Evolutionary conservation across 148 eudicot genomes (phyloP).

Genomic region (Diospyros kaki): DNA sequence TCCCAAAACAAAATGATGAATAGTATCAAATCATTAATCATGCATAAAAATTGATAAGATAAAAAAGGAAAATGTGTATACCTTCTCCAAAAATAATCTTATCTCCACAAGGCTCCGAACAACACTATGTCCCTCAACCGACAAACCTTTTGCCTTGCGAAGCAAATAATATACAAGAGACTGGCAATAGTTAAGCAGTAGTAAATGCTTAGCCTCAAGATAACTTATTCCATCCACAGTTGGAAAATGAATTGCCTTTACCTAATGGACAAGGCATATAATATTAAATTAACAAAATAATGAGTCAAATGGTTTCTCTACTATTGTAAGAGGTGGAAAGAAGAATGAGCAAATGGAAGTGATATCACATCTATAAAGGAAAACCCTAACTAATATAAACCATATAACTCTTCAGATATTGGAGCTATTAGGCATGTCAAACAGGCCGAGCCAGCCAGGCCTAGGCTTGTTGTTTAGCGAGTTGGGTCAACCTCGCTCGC

Average conservation of each 20-base stretch:
- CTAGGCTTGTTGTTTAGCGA: too few species aligned
- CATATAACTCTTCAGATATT: not conserved
- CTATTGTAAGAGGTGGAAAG: not conserved
- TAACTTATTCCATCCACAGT: constrained; percentile 84
- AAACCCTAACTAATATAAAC: not conserved
- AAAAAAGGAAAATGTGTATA: constrained; percentile 14
- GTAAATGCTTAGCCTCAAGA: constrained; percentile 88
- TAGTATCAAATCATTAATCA: not conserved
- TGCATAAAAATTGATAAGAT: not conserved
- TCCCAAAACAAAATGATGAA: not conserved
- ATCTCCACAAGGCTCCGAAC: constrained; percentile 80
- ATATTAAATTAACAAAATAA: not conserved
- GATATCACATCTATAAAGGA: not conserved
- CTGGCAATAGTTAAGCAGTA: constrained; percentile 87
- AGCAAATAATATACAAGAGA: constrained; percentile 90
- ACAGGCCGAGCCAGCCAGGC: too few species aligned
- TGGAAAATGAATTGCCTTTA: constrained; percentile 60
- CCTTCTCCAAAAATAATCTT: constrained; percentile 90
- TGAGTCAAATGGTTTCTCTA: not conserved
- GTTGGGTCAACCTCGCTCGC: too few species aligned
- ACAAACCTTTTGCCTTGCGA: constrained; percentile 75
- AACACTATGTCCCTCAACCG: constrained; percentile 88
- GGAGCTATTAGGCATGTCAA: not conserved
- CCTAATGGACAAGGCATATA: constrained; percentile 30
- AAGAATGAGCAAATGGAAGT: not conserved